Evolutionary conservation across 805 yeast species (phyloP).

Genomic region (Spathaspora boniae): DNA sequence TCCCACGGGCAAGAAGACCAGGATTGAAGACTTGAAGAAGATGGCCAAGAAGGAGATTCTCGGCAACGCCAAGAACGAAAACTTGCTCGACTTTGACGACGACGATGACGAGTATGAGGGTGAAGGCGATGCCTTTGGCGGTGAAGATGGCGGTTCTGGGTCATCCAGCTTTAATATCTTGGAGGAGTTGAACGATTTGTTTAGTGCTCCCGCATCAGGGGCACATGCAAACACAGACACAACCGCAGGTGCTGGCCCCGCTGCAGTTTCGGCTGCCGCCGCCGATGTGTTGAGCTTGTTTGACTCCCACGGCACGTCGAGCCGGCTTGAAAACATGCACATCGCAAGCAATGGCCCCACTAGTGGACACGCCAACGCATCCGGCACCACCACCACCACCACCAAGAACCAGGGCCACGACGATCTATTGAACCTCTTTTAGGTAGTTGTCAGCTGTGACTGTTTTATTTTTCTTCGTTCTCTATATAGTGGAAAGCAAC

Average conservation of each 20-base stretch:
- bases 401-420: not conserved
- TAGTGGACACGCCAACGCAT: not conserved
- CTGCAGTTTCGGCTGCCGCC: conserved; percentile 6
- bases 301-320: conserved; percentile 17
- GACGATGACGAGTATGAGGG: conserved; percentile 35
- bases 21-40: conserved; percentile 70
- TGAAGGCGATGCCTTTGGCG: conserved; percentile 10
- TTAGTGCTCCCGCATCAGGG: conserved; percentile 36
- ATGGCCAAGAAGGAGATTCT: conserved; percentile 75
- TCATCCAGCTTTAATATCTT: too few relatives aligned
- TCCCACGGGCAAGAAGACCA: conserved; percentile 3
- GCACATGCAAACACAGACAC: conserved; percentile 15
- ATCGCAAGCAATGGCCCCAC: conserved; percentile 1
- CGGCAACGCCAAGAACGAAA: conserved; percentile 65
- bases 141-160: conserved; percentile 15
- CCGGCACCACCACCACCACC: too few relatives aligned
- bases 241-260: conserved; percentile 5
- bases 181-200: conserved; percentile 75
- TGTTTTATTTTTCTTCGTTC: too few relatives aligned
- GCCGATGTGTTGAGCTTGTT: conserved; percentile 50
- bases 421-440: not conserved
- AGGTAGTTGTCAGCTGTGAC: not conserved
- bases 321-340: not conserved
- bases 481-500: conserved; percentile 8
- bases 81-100: conserved; percentile 81